phyloP scores from a whole-genome alignment of 805 yeast species.

The Hanseniaspora nectarophila region DNA sequence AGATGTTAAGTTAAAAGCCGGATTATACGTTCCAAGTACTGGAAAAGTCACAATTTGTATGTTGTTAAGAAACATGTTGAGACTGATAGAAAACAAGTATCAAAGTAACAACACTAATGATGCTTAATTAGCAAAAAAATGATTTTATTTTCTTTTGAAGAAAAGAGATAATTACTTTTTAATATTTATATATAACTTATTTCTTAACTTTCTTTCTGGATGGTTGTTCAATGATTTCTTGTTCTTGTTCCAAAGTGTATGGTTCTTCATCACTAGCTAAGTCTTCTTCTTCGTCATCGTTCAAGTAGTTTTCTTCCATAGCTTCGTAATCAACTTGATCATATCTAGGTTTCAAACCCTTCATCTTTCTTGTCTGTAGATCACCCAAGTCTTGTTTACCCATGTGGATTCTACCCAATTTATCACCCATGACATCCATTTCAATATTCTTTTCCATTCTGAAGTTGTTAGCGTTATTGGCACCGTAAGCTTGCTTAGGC shows the following conservation, averaged over 20 bases:
- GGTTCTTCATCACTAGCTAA: constrained; percentile 12
- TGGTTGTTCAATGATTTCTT: constrained; percentile 12
- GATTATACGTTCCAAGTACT: constrained; percentile 85
- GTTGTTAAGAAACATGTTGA: constrained; percentile 76
- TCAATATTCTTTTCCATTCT: constrained; percentile 82
- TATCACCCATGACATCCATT: constrained; percentile 84
- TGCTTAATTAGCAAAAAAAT: background rate
- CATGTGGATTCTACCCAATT: constrained; percentile 90
- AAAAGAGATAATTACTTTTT: too few species aligned
- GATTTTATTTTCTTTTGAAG: background rate
- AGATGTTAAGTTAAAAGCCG: constrained; percentile 71
- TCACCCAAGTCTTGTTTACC: constrained; percentile 86
- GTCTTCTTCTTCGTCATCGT: constrained; percentile 33
- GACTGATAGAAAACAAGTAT: constrained; percentile 57
- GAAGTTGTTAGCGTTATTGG: constrained; percentile 26
- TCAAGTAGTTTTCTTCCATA: constrained; percentile 39
- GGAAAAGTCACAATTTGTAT: constrained; percentile 95
- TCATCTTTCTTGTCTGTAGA: constrained; percentile 95
- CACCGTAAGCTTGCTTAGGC: constrained; percentile 46
- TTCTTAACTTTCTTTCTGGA: constrained; percentile 12
- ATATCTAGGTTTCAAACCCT: constrained; percentile 79
- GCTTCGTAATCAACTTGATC: constrained; percentile 58
- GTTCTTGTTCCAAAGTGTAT: constrained; percentile 13
- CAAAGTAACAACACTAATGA: background rate
- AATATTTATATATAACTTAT: background rate